These are phyloP conservation scores for Sclerotinia trifoliorum DNA, from an alignment of 2,329 filamentous ascomycete species.

Conservation along the genomic window DNA sequence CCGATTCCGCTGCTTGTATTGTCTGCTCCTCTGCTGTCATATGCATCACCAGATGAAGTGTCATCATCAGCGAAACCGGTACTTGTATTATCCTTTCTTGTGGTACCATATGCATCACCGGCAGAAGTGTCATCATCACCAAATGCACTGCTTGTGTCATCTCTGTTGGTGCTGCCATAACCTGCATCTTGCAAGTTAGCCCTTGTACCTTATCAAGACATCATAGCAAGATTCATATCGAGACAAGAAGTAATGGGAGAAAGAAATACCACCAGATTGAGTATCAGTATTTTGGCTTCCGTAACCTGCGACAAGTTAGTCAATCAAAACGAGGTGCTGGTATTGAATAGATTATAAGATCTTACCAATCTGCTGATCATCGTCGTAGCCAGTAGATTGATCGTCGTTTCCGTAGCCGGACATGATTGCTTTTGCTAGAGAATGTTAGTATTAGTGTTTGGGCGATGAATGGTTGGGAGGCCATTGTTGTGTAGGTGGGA, in stretches of 20 bases:
- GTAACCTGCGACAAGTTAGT: background rate
- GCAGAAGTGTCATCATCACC: background rate
- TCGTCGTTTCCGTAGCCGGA: conserved; percentile 10
- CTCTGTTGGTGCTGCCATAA: background rate
- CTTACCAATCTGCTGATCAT: conserved; percentile 8
- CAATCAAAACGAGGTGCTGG: background rate
- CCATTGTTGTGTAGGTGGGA: background rate
- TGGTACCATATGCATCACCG: background rate
- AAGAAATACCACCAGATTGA: conserved; percentile 9
- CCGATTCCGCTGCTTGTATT: background rate
- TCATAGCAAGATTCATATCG: background rate
- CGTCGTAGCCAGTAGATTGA: conserved; percentile 9
- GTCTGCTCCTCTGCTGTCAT: background rate
- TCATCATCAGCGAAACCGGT: background rate
- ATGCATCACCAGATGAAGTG: background rate
- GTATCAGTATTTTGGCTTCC: background rate
- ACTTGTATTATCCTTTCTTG: background rate
- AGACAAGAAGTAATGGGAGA: background rate
- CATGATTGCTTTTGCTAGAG: conserved; percentile 2
- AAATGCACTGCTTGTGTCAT: background rate
- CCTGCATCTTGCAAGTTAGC: background rate
- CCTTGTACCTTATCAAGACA: background rate
- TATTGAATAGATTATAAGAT: background rate
- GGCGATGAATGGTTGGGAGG: background rate
- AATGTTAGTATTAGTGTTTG: too few species aligned